phyloP scores from a whole-genome alignment of 805 yeast genomes.

The Ogataea parapolymorpha region DNA sequence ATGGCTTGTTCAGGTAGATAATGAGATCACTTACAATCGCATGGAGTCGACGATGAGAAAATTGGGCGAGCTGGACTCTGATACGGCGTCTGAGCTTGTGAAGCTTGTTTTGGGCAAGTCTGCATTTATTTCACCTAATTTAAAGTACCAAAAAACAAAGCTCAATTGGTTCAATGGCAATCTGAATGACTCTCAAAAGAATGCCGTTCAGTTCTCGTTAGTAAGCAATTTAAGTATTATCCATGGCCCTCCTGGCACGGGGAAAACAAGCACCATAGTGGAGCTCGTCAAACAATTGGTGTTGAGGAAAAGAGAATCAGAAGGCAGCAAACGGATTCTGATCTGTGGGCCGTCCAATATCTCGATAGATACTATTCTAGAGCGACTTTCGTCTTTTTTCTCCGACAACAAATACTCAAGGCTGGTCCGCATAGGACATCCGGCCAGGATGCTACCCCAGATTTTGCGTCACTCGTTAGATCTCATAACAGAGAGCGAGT shows the following conservation, averaged over 20 bases:
- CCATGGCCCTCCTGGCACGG: slow-evolving; percentile 85
- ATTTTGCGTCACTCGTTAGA: slow-evolving; percentile 75
- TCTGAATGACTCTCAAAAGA: slow-evolving; percentile 66
- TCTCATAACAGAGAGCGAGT: slow-evolving; percentile 54
- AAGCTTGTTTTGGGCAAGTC: slow-evolving; percentile 47
- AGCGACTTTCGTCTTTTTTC: slow-evolving; percentile 52
- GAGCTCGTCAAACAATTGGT: slow-evolving; percentile 76
- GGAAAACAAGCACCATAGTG: slow-evolving; percentile 79
- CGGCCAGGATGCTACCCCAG: slow-evolving; percentile 70
- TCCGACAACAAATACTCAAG: slow-evolving; percentile 36
- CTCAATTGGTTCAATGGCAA: slow-evolving; percentile 39
- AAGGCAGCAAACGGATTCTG: slow-evolving; percentile 46
- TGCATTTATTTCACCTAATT: slow-evolving; percentile 32
- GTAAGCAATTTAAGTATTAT: slow-evolving; percentile 53
- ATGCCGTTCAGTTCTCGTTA: slow-evolving; percentile 68
- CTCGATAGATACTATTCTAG: slow-evolving; percentile 87
- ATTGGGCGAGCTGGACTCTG: slow-evolving; percentile 44
- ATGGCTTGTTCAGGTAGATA: slow-evolving; percentile 67
- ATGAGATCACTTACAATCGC: slow-evolving; percentile 69
- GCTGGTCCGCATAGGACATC: slow-evolving; percentile 88
- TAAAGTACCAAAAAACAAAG: slow-evolving; percentile 5
- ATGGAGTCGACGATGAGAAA: slow-evolving; percentile 77
- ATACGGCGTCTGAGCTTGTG: slow-evolving; percentile 37
- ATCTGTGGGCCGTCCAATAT: slow-evolving; percentile 95
- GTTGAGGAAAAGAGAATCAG: slow-evolving; percentile 17